Evolutionary conservation across 139 green algal species (phyloP).

Genomic region (Volvox africanus): DNA sequence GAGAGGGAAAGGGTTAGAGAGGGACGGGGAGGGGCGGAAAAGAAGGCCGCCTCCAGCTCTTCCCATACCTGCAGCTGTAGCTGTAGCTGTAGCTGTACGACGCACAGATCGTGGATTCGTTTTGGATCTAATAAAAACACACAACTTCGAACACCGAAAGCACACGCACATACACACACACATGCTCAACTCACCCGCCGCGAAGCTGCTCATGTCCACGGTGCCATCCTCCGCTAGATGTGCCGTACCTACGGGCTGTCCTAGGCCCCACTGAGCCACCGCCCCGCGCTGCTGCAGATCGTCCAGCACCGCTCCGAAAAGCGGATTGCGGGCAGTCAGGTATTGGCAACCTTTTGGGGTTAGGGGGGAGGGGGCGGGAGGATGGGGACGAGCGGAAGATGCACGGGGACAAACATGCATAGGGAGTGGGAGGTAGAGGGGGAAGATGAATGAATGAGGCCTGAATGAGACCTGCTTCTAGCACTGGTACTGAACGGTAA

Average conservation of each 20-base stretch:
- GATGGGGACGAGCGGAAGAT: neutral
- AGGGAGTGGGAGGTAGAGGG: no score
- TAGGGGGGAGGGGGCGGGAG: neutral
- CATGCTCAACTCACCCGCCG: neutral
- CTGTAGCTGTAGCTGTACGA: no score
- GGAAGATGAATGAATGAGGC: no score
- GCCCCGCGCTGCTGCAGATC: neutral
- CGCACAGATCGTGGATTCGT: no score
- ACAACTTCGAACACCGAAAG: no score
- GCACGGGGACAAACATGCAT: neutral
- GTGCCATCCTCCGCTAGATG: neutral
- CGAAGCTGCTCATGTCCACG: neutral
- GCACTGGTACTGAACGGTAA: no score
- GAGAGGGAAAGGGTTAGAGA: no score
- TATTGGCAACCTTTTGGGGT: constrained; percentile 48
- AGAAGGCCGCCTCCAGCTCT: no score
- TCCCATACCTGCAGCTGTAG: no score
- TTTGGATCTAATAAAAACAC: no score
- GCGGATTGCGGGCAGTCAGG: constrained; percentile 1
- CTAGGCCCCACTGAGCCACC: neutral
- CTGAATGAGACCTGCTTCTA: no score
- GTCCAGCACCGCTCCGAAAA: neutral
- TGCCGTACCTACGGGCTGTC: neutral
- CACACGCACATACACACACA: neutral
- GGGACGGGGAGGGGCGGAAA: no score